Percentiles rank a stretch among this genome's conserved stretches.
Conservation (phyloP, 306 rosid species). For the Dicorynia guianensis region DNA sequence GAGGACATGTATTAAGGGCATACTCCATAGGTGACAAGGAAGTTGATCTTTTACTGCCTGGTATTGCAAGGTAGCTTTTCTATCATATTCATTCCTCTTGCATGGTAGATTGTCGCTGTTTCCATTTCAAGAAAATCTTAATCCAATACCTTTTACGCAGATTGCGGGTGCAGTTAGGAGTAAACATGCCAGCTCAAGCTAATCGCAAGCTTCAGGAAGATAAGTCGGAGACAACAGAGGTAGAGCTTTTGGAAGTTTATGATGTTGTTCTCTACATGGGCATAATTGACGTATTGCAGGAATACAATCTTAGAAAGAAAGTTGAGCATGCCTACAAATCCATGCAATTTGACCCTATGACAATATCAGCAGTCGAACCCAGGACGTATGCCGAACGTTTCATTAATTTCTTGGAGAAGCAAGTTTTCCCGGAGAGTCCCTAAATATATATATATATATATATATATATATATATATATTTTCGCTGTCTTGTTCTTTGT, state of each 20-base stretch:
- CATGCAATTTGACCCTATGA: slow-evolving; percentile 51
- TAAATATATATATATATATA: slow-evolving; percentile 33
- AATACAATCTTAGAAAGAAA: slow-evolving; percentile 75
- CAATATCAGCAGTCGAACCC: slow-evolving; percentile 82
- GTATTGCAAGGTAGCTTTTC: slow-evolving; percentile 82
- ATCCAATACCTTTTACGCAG: slow-evolving; percentile 48
- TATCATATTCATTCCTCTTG: slow-evolving; percentile 19
- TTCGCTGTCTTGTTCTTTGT: slow-evolving; percentile 32
- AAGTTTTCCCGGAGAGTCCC: slow-evolving; percentile 62
- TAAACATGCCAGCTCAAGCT: slow-evolving; percentile 97
- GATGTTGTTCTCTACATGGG: slow-evolving; percentile 95
- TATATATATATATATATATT: slow-evolving; percentile 6
- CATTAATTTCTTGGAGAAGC: slow-evolving; percentile 70
- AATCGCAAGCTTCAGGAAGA: slow-evolving; percentile 52
- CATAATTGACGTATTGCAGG: slow-evolving; percentile 90
- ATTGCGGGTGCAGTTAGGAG: slow-evolving; percentile 91
- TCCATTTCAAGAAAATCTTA: slow-evolving; percentile 12
- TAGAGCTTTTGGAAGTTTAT: slow-evolving; percentile 79
- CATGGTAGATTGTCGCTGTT: neutral
- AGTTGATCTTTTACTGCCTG: slow-evolving; percentile 91
- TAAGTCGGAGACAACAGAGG: slow-evolving; percentile 64
- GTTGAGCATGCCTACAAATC: slow-evolving; percentile 80
- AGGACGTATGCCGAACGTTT: slow-evolving; percentile 76
- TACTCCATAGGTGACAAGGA: slow-evolving; percentile 88
- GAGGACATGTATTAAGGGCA: slow-evolving; percentile 85